Base-by-base conservation (phyloP, 108 stramenopile species). In the Nitzschia inconspicua region DNA sequence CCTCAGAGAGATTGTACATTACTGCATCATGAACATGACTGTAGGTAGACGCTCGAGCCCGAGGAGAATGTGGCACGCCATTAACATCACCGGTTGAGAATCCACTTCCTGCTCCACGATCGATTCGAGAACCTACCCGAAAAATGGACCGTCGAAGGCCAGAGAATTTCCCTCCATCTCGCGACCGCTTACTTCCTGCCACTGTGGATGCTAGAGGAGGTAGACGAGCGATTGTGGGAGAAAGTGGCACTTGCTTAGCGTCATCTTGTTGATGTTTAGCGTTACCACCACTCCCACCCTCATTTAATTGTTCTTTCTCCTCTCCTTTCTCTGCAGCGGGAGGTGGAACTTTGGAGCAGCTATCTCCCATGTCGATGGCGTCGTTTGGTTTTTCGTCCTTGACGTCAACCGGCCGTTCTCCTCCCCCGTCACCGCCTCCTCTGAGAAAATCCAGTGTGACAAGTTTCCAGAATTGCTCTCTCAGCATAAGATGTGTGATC, bases 11-110 rank as follows among this genome's bases (percentile, higher is more conserved):
- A 49, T 73, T 68, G 18, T 65, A 24, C 59, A 66, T 66, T 44
- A 77, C 79, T 22, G 63, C 72, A 32, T 70, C 68, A 30, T 72
- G 66, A 16, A 81, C 79, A 51, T 69, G 65, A 35, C 50, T 73
- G 54, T 80, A 80, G 35, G 63, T 80, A 3, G 69, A 68, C 11
- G 79, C 61, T 29, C 78, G 23, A 11, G 61, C 61, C 11, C 70
- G 39, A 14, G 59, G 68, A 28, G 60, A 61, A n/a, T 41, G 22
- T 41, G 56, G 56, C 24, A 42, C 20, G 40, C 25, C 16, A 24
- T 25, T 42, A 2, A 16, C 30, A 6, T 32, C 40, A 25, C 25
- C 25, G 31, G 27, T 57, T 42, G 5, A 23, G 13, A 40, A 42
- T 25, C 24, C 22, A 23, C 40, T 18, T 11, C 51, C 4, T 14